phyloP scores from a whole-genome alignment of 2,329 filamentous ascomycete species.

The Talaromyces rugulosus region DNA sequence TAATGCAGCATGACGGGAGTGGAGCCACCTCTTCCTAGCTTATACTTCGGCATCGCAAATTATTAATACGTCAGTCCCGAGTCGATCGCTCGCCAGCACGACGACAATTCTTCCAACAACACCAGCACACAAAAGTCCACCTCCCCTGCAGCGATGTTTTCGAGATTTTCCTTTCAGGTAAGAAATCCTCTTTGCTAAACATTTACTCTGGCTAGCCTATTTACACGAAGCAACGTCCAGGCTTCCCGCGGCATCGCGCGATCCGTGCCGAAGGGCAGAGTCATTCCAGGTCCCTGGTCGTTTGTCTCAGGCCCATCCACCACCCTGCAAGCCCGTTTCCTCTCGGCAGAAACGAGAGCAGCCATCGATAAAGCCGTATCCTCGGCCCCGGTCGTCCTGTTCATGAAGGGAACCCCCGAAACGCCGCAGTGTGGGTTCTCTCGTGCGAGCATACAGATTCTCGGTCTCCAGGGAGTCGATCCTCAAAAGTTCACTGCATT shows the following conservation, averaged over 20 bases:
- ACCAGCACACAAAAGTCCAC: not conserved
- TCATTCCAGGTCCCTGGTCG: constrained; percentile 8
- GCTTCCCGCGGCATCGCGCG: constrained; percentile 9
- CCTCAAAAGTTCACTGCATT: constrained; percentile 96
- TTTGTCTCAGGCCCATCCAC: constrained; percentile 6
- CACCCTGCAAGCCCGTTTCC: constrained; percentile 52
- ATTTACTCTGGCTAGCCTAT: not conserved
- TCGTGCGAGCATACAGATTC: constrained; percentile 86
- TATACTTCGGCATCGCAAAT: not conserved
- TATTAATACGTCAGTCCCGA: not conserved
- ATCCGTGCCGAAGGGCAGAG: not conserved
- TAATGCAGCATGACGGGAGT: not conserved
- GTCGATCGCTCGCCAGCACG: not conserved
- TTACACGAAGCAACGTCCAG: not conserved
- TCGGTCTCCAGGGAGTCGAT: constrained; percentile 91
- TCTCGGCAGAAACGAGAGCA: constrained; percentile 73
- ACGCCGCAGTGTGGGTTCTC: constrained; percentile 96
- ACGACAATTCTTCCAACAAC: not conserved
- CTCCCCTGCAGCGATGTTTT: constrained; percentile 5
- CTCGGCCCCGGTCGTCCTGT: constrained; percentile 88
- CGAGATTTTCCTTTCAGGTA: constrained; percentile 5
- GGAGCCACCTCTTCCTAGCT: not conserved
- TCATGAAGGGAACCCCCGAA: constrained; percentile 99
- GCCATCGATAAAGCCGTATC: constrained; percentile 88
- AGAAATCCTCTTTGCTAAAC: not conserved